These are phyloP conservation scores for Suhomyces bolitotheri DNA, from an alignment of 1,139 yeast genomes.

Conservation along the genomic window DNA sequence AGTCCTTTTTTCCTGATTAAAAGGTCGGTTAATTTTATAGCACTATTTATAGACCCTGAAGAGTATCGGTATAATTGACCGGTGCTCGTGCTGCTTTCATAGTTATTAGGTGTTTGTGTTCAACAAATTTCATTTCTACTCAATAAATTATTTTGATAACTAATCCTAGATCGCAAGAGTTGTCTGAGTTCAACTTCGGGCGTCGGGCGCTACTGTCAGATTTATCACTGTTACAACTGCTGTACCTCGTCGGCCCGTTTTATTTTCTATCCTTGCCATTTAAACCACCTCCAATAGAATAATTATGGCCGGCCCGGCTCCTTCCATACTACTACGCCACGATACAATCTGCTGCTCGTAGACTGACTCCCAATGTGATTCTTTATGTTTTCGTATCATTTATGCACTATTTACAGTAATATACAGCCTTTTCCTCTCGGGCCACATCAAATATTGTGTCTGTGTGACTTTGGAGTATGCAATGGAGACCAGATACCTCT, in stretches of 20 bases:
- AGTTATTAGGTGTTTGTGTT: slow-evolving; percentile 6
- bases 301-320: too few species aligned
- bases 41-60: slow-evolving; percentile 8
- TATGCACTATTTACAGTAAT: slow-evolving; percentile 16
- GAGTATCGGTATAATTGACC: slow-evolving; percentile 1
- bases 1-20: slow-evolving; percentile 12
- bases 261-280: too few species aligned
- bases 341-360: too few species aligned
- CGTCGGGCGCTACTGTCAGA: too few species aligned
- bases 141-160: slow-evolving; percentile 1
- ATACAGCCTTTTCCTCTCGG: slow-evolving; percentile 54
- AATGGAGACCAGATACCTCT: slow-evolving; percentile 99
- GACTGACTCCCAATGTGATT: too few species aligned
- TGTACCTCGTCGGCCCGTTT: too few species aligned
- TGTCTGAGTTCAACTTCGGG: too few species aligned
- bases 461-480: slow-evolving; percentile 68
- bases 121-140: slow-evolving; percentile 12
- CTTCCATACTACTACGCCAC: too few species aligned
- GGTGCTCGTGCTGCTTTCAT: slow-evolving; percentile 1
- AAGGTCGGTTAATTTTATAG: slow-evolving; percentile 8
- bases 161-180: too few species aligned
- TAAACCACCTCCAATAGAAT: too few species aligned
- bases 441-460: slow-evolving; percentile 65
- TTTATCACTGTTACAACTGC: too few species aligned
- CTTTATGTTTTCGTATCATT: too few species aligned